These are phyloP conservation scores for Gaeumannomyces tritici DNA, from an alignment of 2,329 filamentous ascomycete genomes.

Conservation along the genomic window DNA sequence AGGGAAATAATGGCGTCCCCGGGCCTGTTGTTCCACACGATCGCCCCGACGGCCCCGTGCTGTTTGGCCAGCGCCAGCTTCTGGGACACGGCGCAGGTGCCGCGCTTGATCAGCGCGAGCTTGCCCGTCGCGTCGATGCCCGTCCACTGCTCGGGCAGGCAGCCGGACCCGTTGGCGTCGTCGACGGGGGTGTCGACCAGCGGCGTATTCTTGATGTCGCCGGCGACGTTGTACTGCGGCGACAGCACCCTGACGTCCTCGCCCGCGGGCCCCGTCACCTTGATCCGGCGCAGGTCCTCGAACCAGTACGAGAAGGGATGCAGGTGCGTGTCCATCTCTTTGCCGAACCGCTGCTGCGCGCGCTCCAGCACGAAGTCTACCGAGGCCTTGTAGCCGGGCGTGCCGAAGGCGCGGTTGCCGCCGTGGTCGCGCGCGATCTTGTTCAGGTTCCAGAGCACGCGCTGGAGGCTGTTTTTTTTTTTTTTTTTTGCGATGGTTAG, in stretches of 20 bases:
- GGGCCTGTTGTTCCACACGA: conserved; percentile 53
- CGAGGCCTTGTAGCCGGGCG: conserved; percentile 48
- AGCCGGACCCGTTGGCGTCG: conserved; percentile 26
- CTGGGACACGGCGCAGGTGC: conserved; percentile 28
- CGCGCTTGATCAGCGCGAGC: conserved; percentile 34
- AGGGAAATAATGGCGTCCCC: conserved; percentile 28
- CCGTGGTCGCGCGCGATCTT: conserved; percentile 43
- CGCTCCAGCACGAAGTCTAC: conserved; percentile 47
- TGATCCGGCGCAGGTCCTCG: conserved; percentile 29
- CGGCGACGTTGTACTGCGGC: conserved; percentile 32
- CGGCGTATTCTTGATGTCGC: conserved; percentile 16
- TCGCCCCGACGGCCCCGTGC: conserved; percentile 30
- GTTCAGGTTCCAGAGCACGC: conserved; percentile 42
- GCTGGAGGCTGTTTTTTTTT: conserved; percentile 31
- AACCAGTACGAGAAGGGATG: conserved; percentile 37
- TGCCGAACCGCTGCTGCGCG: conserved; percentile 24
- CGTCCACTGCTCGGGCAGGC: conserved; percentile 32
- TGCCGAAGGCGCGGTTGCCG: conserved; percentile 51
- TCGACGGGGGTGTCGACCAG: conserved; percentile 25
- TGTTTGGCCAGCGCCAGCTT: conserved; percentile 33
- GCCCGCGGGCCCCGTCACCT: conserved; percentile 32
- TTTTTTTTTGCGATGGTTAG: too few species aligned
- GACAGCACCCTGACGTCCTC: conserved; percentile 30
- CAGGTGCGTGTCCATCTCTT: conserved; percentile 31
- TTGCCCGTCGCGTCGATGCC: conserved; percentile 33